These are phyloP conservation scores for Zoysia japonica DNA, from an alignment of 176 grass and related monocot species.

Conservation along the genomic window DNA sequence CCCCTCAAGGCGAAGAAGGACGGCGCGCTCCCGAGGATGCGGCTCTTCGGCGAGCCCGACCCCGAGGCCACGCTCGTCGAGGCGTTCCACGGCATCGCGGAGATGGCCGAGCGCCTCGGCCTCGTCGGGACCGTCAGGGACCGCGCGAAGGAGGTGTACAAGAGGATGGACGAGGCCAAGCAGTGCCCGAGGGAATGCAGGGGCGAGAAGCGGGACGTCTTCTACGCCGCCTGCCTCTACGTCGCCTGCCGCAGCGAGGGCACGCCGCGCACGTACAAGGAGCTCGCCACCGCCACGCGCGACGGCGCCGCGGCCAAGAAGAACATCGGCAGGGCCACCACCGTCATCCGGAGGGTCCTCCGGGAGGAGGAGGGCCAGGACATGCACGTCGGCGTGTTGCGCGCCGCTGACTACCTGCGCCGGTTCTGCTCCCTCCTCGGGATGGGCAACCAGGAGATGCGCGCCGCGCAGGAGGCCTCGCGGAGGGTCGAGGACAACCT, in stretches of 20 bases:
- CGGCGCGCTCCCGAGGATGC: not conserved
- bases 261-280: slow-evolving; percentile 50
- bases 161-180: slow-evolving; percentile 43
- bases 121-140: slow-evolving; percentile 47
- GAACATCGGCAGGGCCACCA: slow-evolving; percentile 45
- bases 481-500: slow-evolving; percentile 29
- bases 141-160: slow-evolving; percentile 49
- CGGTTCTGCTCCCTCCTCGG: slow-evolving; percentile 51
- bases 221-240: slow-evolving; percentile 56
- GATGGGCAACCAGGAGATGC: slow-evolving; percentile 46
- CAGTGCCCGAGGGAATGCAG: not conserved
- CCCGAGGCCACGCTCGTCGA: slow-evolving; percentile 9
- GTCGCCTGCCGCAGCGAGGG: slow-evolving; percentile 44
- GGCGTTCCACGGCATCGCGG: slow-evolving; percentile 39
- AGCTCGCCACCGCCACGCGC: slow-evolving; percentile 25
- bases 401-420: slow-evolving; percentile 42
- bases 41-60: not conserved
- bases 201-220: slow-evolving; percentile 26
- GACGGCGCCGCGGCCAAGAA: slow-evolving; percentile 17
- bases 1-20: slow-evolving; percentile 3
- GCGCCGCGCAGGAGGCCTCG: slow-evolving; percentile 38
- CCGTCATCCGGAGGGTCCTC: slow-evolving; percentile 43
- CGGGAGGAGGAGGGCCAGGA: slow-evolving; percentile 30
- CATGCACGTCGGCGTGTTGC: slow-evolving; percentile 45
- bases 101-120: slow-evolving; percentile 56